Percentiles rank a stretch among this genome's conserved stretches.
These are phyloP conservation scores for Penicillium flavigenum DNA, from an alignment of 495 filamentous ascomycete genomes.

Conservation along the genomic window DNA sequence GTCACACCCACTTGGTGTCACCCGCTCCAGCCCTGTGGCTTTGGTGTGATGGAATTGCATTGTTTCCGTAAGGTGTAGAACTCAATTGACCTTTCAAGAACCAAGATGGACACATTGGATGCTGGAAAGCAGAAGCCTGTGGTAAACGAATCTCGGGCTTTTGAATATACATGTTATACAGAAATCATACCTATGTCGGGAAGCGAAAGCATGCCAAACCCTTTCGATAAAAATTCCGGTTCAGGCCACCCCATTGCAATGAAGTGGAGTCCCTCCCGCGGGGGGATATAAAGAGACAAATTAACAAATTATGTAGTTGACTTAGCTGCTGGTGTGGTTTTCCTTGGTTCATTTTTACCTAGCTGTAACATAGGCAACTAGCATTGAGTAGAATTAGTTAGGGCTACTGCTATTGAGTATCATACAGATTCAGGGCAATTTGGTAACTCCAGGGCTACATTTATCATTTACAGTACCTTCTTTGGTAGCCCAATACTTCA, in stretches of 20 bases:
- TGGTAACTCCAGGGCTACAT: too few relatives aligned
- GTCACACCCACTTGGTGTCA: not conserved
- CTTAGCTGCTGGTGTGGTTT: too few relatives aligned
- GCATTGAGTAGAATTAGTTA: too few relatives aligned
- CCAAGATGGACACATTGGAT: not conserved
- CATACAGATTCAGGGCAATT: too few relatives aligned
- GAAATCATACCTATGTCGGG: not conserved
- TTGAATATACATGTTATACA: constrained; percentile 6
- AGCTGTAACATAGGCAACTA: too few relatives aligned
- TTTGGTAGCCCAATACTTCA: too few relatives aligned
- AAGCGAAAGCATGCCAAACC: not conserved
- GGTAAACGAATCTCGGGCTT: not conserved
- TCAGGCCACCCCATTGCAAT: not conserved
- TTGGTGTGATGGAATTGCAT: not conserved
- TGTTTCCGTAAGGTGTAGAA: not conserved
- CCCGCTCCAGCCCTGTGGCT: not conserved
- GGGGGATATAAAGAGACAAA: not conserved
- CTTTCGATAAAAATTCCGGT: not conserved
- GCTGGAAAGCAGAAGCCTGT: not conserved
- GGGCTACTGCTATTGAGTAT: too few relatives aligned
- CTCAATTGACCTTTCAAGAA: not conserved
- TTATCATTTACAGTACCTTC: too few relatives aligned
- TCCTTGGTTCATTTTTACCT: too few relatives aligned
- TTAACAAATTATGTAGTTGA: too few relatives aligned
- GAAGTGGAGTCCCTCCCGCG: not conserved